Evolutionary conservation across 2,329 filamentous ascomycete species (phyloP).

Genomic region (Trichoderma sp.): DNA sequence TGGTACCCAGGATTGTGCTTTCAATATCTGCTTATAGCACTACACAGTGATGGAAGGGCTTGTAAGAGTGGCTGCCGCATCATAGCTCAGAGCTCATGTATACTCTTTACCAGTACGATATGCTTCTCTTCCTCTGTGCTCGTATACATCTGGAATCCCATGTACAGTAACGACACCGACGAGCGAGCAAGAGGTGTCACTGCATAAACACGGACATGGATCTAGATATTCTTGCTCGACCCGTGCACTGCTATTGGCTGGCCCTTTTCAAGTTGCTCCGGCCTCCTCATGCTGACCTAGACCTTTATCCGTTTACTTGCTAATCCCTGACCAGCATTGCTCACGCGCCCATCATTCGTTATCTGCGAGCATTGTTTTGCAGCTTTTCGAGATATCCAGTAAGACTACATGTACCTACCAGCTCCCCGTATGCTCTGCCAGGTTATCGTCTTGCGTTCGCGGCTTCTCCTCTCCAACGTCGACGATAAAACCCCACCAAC

Average conservation of each 20-base stretch:
- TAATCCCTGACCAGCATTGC: not conserved
- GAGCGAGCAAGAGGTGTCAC: not conserved
- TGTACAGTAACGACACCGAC: not conserved
- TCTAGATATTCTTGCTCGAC: not conserved
- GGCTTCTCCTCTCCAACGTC: not conserved
- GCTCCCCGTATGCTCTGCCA: not conserved
- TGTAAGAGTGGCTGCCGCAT: not conserved
- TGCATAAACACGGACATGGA: slow-evolving; percentile 1
- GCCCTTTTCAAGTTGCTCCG: not conserved
- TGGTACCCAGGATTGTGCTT: not conserved
- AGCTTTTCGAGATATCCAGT: not conserved
- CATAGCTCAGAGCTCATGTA: not conserved
- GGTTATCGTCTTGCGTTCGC: not conserved
- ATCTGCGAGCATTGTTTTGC: not conserved
- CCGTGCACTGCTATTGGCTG: not conserved
- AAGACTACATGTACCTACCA: not conserved
- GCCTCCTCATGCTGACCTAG: not conserved
- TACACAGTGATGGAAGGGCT: not conserved
- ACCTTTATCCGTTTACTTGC: not conserved
- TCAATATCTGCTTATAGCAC: not conserved
- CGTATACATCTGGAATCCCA: not conserved
- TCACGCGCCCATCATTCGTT: slow-evolving; percentile 9
- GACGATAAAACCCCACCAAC: slow-evolving; percentile 9
- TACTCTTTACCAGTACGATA: not conserved
- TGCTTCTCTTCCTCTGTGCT: not conserved